Base-by-base conservation (phyloP, 2,329 filamentous ascomycete genomes). In the Talaromyces sp. region DNA sequence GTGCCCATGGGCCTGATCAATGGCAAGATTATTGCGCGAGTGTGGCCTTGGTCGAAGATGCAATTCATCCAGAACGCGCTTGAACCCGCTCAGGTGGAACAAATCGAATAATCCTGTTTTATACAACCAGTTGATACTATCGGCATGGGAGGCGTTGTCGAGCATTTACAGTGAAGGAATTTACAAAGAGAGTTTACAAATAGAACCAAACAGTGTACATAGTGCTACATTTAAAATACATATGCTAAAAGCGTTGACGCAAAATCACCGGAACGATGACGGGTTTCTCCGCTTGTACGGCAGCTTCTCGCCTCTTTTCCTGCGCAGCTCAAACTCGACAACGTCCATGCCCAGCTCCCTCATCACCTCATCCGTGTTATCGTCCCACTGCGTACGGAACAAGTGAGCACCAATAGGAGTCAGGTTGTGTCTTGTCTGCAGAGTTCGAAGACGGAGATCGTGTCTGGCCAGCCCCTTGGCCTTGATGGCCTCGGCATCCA, bases 341-440 rank as follows among this genome's bases (percentile, higher is more conserved):
- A 91, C 91, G 29, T 85, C 83, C 63, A 95, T 81, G 62, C 85
- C 86, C 67, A 89, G 84, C 68, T 90, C 84, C 71, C 86, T 81
- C 93, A 99, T 97, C 64, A 99, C 91, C 56, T 80, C 86, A n/a
- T 85, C 86, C 57, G 90, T 99, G 68, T 84, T 85, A 62, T 94
- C 90, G 74, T 99, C 94, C 91, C 92, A 97, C 65, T 89, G 79
- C 62, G 86, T 88, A 66, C 94, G 87, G 86, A 97, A 99, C 68
- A 99, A 79, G 72, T 87, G 90, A 68, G 91, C 89, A 50, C 92
- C 92, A 61, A 97, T 86, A 8, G 92, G 85, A 61, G 80, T 82
- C 63, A 94, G 79, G 61, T 79, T 76, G 72, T 90, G 85, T 72
- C 86, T 87, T 71, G 87, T 83, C 65, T 88, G 83, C 74, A 95